Base-by-base conservation (phyloP, 179 eudicot genomes). In the Silene noctiflora region DNA sequence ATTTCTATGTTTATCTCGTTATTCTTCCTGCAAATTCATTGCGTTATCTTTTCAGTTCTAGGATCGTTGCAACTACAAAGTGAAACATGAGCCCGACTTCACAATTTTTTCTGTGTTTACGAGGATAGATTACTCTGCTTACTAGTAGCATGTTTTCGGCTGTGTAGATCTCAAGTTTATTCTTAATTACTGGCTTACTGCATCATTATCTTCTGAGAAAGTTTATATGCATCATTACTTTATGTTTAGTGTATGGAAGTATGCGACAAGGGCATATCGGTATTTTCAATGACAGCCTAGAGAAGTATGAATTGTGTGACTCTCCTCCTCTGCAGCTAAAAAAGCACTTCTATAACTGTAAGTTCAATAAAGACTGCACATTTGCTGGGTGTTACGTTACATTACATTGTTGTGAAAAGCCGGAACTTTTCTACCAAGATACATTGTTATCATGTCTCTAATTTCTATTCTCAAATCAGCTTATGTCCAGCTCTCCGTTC, bases 381-480 rank as follows among this genome's bases (percentile, higher is more conserved):
- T 25, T 17, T 35, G 24, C n/a, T 44, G 10, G 24, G 58, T 6
- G 19, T 51, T 51, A 51, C n/a, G 19, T 51, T 51, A 51, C 46
- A 16, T 51, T 22, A 46, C 73, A 46, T 69, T 44, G 56, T 46
- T 44, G 56, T 69, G 25, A 17, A 39, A 68, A 67, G 13, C 4
- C 19, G 16, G 4, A 67, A 35, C 3, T 33, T 67, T 9, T 16
- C 29, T 35, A 8, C 17, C 48, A 31, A 1, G 42, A 4, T 4
- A 46, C 31, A 39, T 63, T 14, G 0, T 39, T 4, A 68, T 65
- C 19, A 22, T 81, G 84, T 81, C 79, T 78, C 20, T 81, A 9
- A 19, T 58, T 27, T 11, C 29, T 11, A 17, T 56, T 22, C 27
- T 78, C 12, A 70, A 27, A 53, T 74, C 84, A 58, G 6, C 71